phyloP scores from a whole-genome alignment of 106 monocot species.

The Acanthochlamys bracteata region DNA sequence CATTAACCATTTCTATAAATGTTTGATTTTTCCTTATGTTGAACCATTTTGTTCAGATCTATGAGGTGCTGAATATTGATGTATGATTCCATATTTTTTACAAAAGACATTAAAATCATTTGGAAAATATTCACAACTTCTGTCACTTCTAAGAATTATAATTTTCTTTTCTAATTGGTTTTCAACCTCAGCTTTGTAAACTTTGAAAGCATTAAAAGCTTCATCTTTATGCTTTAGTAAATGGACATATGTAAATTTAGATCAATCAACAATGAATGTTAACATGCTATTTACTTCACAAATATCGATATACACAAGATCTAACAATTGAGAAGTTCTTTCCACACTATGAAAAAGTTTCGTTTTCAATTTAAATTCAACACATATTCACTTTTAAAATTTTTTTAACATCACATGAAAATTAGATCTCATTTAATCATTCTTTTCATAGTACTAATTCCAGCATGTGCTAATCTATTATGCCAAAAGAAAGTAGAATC shows the following conservation, averaged over 20 bases:
- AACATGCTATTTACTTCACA: neutral
- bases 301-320: conserved; percentile 5
- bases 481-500: neutral
- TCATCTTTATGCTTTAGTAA: conserved; percentile 5
- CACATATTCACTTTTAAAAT: neutral
- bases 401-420: conserved; percentile 1
- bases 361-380: conserved; percentile 3
- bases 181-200: neutral
- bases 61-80: neutral
- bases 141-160: conserved; percentile 2
- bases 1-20: neutral
- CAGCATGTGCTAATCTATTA: conserved; percentile 6
- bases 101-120: neutral
- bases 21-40: neutral
- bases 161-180: conserved; percentile 1
- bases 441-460: neutral
- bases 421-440: neutral
- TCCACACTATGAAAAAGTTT: neutral
- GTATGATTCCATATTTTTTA: neutral
- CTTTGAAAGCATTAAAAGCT: neutral
- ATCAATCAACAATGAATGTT: conserved; percentile 8
- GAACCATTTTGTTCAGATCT: neutral
- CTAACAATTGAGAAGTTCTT: neutral
- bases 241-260: neutral
- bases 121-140: conserved; percentile 6